These are phyloP conservation scores for Debaryomycetaceae sp. DNA, from an alignment of 1,139 yeast genomes.

Conservation along the genomic window DNA sequence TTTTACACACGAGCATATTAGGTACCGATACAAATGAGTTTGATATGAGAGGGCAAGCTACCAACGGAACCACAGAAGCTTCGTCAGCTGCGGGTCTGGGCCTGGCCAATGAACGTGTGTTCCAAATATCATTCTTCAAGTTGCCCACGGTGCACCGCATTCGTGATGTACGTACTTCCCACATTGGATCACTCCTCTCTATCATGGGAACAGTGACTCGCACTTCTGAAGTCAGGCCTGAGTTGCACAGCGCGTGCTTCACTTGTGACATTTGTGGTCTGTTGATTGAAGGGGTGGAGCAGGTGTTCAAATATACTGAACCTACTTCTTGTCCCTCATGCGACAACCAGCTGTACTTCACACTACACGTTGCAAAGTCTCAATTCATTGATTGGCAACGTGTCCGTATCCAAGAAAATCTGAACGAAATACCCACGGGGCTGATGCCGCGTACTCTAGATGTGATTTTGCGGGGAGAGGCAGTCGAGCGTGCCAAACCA, in stretches of 20 bases:
- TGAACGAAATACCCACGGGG: constrained; percentile 95
- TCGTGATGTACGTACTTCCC: constrained; percentile 83
- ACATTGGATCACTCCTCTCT: constrained; percentile 75
- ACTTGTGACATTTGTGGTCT: constrained; percentile 87
- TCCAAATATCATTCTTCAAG: constrained; percentile 85
- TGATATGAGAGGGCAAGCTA: constrained; percentile 2
- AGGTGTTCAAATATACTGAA: constrained; percentile 86
- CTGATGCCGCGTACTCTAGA: constrained; percentile 98
- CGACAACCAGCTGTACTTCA: constrained; percentile 80
- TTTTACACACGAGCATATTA: constrained; percentile 40
- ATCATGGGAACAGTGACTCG: constrained; percentile 95
- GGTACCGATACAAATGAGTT: constrained; percentile 10
- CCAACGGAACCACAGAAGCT: constrained; percentile 4
- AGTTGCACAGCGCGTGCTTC: constrained; percentile 75
- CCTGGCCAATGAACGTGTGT: constrained; percentile 54
- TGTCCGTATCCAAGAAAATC: constrained; percentile 89
- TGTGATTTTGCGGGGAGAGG: constrained; percentile 85
- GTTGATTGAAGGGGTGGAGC: constrained; percentile 81
- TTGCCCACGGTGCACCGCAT: constrained; percentile 76
- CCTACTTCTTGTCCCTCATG: constrained; percentile 92
- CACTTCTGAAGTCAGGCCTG: constrained; percentile 96
- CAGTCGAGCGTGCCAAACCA: constrained; percentile 94
- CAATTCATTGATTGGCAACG: constrained; percentile 96
- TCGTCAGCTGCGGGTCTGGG: constrained; percentile 15
- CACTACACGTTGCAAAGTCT: constrained; percentile 71